Evolutionary conservation across 176 grass and related monocot genomes (phyloP).

Genomic region (Alloteropsis semialata): DNA sequence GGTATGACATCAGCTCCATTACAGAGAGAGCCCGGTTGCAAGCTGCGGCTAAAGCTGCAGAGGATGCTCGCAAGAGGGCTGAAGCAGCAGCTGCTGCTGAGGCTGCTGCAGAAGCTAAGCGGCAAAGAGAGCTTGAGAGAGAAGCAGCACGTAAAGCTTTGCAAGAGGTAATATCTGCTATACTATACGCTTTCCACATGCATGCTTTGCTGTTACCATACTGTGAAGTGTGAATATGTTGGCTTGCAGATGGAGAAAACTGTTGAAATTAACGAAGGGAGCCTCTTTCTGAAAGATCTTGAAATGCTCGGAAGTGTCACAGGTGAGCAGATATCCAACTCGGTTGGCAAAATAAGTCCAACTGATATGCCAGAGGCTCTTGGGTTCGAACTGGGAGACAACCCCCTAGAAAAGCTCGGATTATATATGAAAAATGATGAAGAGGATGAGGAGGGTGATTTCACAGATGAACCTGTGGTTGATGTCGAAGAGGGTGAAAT

Average conservation of each 20-base stretch:
- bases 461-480: constrained; percentile 26
- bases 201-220: constrained; percentile 13
- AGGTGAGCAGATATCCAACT: constrained; percentile 63
- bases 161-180: constrained; percentile 59
- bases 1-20: constrained; percentile 12
- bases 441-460: constrained; percentile 74
- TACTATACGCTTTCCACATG: background rate
- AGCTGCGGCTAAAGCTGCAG: constrained; percentile 92
- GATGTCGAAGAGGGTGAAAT: constrained; percentile 94
- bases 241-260: constrained; percentile 91
- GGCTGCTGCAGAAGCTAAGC: constrained; percentile 80
- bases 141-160: constrained; percentile 96
- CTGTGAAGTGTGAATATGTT: constrained; percentile 20
- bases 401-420: constrained; percentile 82
- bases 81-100: constrained; percentile 69
- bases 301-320: constrained; percentile 76
- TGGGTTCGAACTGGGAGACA: constrained; percentile 77
- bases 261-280: constrained; percentile 89
- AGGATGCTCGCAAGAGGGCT: constrained; percentile 68
- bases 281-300: constrained; percentile 80
- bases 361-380: constrained; percentile 54
- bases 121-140: constrained; percentile 82
- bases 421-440: constrained; percentile 92
- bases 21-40: constrained; percentile 87
- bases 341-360: constrained; percentile 74